Percentiles rank a stretch among this genome's conserved stretches.
Evolutionary conservation across 768 basidiomycete species (phyloP).

Genomic region (Lyophyllum semitale): DNA sequence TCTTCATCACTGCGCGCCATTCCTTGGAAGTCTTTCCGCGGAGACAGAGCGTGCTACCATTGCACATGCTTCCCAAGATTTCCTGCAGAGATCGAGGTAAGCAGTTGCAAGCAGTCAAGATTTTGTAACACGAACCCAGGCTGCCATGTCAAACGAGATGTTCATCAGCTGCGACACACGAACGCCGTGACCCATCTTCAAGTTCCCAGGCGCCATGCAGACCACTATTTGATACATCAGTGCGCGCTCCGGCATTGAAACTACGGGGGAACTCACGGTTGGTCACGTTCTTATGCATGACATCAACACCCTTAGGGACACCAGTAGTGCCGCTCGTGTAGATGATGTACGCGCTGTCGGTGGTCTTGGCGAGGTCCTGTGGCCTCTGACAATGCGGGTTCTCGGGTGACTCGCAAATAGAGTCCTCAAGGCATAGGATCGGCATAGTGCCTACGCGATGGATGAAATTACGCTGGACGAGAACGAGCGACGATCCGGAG

Average conservation of each 20-base stretch:
- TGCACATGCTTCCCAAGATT: slow-evolving; percentile 50
- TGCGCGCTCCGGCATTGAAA: not conserved
- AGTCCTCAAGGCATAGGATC: slow-evolving; percentile 22
- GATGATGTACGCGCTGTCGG: slow-evolving; percentile 56
- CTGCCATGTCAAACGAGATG: slow-evolving; percentile 67
- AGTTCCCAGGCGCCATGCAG: slow-evolving; percentile 49
- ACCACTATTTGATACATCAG: slow-evolving; percentile 24
- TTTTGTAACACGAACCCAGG: no score
- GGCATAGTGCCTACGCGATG: slow-evolving; percentile 22
- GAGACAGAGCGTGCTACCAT: slow-evolving; percentile 52
- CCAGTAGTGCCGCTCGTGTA: slow-evolving; percentile 64
- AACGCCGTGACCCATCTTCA: slow-evolving; percentile 54
- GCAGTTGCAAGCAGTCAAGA: no score
- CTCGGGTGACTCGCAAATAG: slow-evolving; percentile 25
- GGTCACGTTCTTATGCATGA: slow-evolving; percentile 55
- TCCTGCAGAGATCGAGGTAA: no score
- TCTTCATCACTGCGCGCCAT: slow-evolving; percentile 50
- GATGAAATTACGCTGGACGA: slow-evolving; percentile 43
- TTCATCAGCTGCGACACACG: slow-evolving; percentile 63
- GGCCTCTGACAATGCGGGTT: slow-evolving; percentile 34
- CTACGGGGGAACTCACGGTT: slow-evolving; percentile 47
- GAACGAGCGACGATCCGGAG: slow-evolving; percentile 43
- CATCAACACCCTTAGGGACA: slow-evolving; percentile 60
- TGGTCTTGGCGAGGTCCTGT: slow-evolving; percentile 33
- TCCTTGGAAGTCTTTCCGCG: slow-evolving; percentile 50